Evolutionary conservation across 2,329 filamentous ascomycete genomes (phyloP).

Genomic region (Claviceps paspali): DNA sequence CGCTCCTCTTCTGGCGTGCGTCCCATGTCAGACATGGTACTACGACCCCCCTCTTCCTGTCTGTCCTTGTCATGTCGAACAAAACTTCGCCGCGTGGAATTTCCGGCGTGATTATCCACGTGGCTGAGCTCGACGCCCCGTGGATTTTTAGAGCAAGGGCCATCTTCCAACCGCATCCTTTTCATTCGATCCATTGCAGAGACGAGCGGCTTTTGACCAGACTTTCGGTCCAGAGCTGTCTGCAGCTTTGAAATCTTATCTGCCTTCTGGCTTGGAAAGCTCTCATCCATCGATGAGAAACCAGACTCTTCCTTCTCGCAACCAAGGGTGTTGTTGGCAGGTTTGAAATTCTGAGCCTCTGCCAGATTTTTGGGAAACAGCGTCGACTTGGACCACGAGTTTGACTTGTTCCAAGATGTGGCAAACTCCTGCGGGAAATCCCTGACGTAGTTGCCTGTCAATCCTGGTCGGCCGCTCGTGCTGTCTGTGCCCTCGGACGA

Average conservation of each 20-base stretch:
- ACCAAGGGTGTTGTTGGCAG: background rate
- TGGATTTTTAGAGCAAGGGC: conserved; percentile 28
- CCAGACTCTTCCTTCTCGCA: conserved; percentile 15
- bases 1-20: conserved; percentile 3
- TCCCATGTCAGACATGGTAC: background rate
- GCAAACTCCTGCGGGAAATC: conserved; percentile 39
- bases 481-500: conserved; percentile 5
- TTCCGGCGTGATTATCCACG: conserved; percentile 24
- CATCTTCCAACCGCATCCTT: conserved; percentile 12
- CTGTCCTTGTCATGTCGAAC: conserved; percentile 17
- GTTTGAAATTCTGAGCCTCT: background rate
- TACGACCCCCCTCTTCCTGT: background rate
- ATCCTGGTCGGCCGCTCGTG: conserved; percentile 1
- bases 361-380: conserved; percentile 11
- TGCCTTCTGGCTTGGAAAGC: conserved; percentile 17
- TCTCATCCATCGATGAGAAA: conserved; percentile 25
- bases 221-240: conserved; percentile 15
- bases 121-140: conserved; percentile 34
- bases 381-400: conserved; percentile 13
- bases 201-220: conserved; percentile 1
- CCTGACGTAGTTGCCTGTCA: conserved; percentile 33
- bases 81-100: conserved; percentile 19
- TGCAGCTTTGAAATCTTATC: conserved; percentile 13
- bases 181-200: conserved; percentile 4
- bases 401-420: conserved; percentile 22